Base-by-base conservation (phyloP, 1,284 basidiomycete genomes). In the Coriolopsis trogii region DNA sequence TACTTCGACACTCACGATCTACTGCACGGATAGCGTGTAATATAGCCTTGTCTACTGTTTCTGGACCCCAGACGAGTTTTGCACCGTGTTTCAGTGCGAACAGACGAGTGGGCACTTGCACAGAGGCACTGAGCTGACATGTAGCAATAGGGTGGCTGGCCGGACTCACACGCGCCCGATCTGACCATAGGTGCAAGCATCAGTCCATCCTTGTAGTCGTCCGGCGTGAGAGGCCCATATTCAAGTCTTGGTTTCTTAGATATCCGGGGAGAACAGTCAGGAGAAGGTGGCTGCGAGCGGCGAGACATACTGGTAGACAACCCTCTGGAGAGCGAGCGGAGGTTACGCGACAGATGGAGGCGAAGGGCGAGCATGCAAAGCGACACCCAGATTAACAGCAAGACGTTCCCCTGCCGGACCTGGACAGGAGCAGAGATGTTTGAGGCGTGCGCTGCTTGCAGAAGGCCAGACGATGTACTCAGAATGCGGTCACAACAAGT, bases 41-140 rank as follows among this genome's bases (percentile, higher is more conserved):
- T 51, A 99, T 95, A 12, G 97, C 97, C 70, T 91, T 93, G 73
- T 99, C 97, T 6, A 99, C 90, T 39, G 94, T 90, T 68, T 99
- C 97, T 0, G 96, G 97, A 9, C 92, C 89, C 97, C 97, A 99
- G 1, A 99, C 96, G 4, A 99, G 79, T 13, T 88, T 87, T 3
- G 96, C 96, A 2, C 96, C 96, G 65, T 98, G 90, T 63, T 96
- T 94, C 37, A 99, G 78, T 7, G 93, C 87, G 58, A 94, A 88
- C 15, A 96, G 70, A 33, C 94, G 85, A 5, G 89, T 92, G 1
- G 89, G 91, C 26, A 94, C 89, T 92, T 62, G 16, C 29, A 46
- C 20, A 42, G 47, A 41, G 51, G 38, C 37, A 23, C 41, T 23
- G 55, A 16, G 13, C 41, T 51, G 13, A 54, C 30, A 3, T 15